Base-by-base conservation (phyloP, 2,329 filamentous ascomycete genomes). In the Bertia moriformis region DNA sequence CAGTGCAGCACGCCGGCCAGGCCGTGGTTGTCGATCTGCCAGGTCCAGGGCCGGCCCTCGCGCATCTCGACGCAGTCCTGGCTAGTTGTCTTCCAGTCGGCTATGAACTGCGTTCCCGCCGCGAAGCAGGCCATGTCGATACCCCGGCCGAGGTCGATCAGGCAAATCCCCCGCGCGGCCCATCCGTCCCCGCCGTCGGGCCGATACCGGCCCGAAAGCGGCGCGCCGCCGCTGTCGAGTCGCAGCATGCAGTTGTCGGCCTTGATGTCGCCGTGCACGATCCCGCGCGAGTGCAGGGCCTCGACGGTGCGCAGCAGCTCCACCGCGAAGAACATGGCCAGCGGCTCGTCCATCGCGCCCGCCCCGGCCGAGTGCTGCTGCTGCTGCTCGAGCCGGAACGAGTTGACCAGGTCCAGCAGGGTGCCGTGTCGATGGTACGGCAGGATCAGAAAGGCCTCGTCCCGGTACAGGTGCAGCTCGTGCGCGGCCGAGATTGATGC, bases 31-130 rank as follows among this genome's bases (percentile, higher is more conserved):
- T 98, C 91, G 47, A 95, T 85, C 57, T 98, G 91, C 65, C 87
- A 95, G 1, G 89, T 96, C 91, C 91, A 98, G 1, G 88, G 87
- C 1, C 89, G 73, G 41, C 86, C 73, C 61, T 98, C 89, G 37
- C 88, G 81, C 73, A 96, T 94, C 66, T 98, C 91, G 14, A 84
- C 81, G 58, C 91, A 98, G 59, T 98, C 91, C 39, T 86, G 80
- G 18, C 82, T 71, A 14, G 73, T 75, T 0, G 85, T 87, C 58
- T 91, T 83, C 91, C 91, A 98, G 61, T 98, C 91, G 0, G 89
- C 91, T 43, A 96, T 76, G 65, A 98, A 98, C 47, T 80, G 78
- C 10, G 89, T 85, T 32, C 79, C 72, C 0, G 78, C 68, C 3
- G 62, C 60, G 63, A 96, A 98, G 3, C 74, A 78, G 42, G 75